Evolutionary conservation across 2,329 filamentous ascomycete species (phyloP), one percentile per base, ranked within the genome.

Genomic region (Pochonia chlamydosporia): DNA sequence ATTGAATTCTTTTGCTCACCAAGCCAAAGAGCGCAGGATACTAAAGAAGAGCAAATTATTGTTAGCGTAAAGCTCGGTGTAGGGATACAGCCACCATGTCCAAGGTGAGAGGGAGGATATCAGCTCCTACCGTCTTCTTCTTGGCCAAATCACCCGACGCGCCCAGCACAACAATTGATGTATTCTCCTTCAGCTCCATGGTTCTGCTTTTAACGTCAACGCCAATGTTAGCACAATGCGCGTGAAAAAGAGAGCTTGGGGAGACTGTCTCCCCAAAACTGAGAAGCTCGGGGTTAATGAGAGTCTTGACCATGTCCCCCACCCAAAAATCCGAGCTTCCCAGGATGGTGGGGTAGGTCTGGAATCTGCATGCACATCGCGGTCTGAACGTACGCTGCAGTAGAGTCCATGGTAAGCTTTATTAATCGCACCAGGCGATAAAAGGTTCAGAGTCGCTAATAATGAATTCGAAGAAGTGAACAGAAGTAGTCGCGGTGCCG

Each of bases 161-260:
- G 63, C 93, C 93, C 58, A 99, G 84, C 61, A 99, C 93, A 62
- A 99, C 81, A 63, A 99, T 95, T 65, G 91, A 82, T 56, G 93
- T 99, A 79, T 99, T 95, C 65, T 97, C 89, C 79, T 96, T 99
- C 65, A 99, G 85, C 82, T 99, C 93, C 71, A 95, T 79, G 63
- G 82, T 84, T 65, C 89, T 95, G 68, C 56, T 55, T 43, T 25
- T n/a, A n/a, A 48, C 23, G 25, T 25, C 33, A 31, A 41, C 21
- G 24, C 23, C 10, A 20, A 36, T 47, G 49, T 55, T 49, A 55
- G 51, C 40, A 41, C 10, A 25, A 44, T 30, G 26, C 23, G 23
- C 21, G 13, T 5, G 14, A 36, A 45, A 23, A 28, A 16, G 43
- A 49, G 44, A 28, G 45, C n/a, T n/a, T n/a, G n/a, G n/a, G n/a